Evolutionary conservation across 805 yeast genomes (phyloP), one percentile per base, ranked within the genome.

Genomic region (Candida mattraensis): DNA sequence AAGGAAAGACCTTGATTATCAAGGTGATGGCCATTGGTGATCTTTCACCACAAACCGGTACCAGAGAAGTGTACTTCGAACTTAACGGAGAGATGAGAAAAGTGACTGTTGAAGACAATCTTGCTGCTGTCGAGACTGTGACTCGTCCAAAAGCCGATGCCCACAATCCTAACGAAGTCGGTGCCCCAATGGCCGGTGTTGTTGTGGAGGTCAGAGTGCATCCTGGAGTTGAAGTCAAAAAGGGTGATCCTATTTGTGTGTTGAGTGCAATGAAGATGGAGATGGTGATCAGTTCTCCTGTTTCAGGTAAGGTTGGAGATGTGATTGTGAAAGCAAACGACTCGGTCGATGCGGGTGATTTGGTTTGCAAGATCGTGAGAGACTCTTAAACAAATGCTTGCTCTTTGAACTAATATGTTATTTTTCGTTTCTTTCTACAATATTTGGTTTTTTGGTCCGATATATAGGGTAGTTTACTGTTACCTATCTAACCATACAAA

Each of bases 151-250:
- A 91, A 75, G 98, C 97, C 38, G 87, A 84, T 51, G 72, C 83
- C 12, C 81, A 78, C 58, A 85, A 87, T 63, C 87, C 94, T 42
- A 83, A 81, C 58, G 96, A 93, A 52, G 82, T 93, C 45, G 98
- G 98, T 52, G 95, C 99, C 5, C 99, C 99, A 66, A 91, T 91
- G 98, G 95, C 98, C 26, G 99, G 99, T 70, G 97, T 89, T 47
- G 87, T 91, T 44, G 87, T 91, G 47, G 99, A 93, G 67, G 85
- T 89, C 36, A 86, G 95, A 59, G 87, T 88, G 46, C 86, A 87
- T 70, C 77, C 78, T 50, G 96, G 94, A 43, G 74, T 80, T 35
- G 83, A 83, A 48, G 95, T 93, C 48, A 87, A 87, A 77, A 91
- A 91, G 78, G 99, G 99, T 49, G 95, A 91, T 60, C 89, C 96